These are phyloP conservation scores for Fusarium napiforme DNA, from an alignment of 2,329 filamentous ascomycete species.

Conservation along the genomic window DNA sequence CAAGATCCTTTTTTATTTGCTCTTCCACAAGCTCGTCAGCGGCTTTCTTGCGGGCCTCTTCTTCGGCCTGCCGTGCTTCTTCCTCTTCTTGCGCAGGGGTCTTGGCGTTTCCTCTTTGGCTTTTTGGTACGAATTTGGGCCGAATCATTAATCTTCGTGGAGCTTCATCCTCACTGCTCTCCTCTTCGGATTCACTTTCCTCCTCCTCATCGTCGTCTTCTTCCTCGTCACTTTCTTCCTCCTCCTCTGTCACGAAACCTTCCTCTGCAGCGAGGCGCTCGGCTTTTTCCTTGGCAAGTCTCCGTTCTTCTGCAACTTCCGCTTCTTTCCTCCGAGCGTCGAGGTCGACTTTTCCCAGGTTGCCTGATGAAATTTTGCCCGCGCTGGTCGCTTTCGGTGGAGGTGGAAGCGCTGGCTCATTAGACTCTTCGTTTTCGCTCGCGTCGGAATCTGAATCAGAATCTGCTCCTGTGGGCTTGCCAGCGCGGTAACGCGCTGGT, in stretches of 20 bases:
- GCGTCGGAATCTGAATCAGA: constrained; percentile 65
- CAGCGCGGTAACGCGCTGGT: constrained; percentile 84
- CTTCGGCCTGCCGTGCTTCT: constrained; percentile 58
- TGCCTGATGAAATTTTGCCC: constrained; percentile 64
- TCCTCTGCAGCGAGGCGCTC: constrained; percentile 67
- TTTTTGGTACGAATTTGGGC: constrained; percentile 72
- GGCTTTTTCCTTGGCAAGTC: constrained; percentile 60
- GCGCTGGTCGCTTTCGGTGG: constrained; percentile 68
- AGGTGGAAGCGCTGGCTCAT: constrained; percentile 56
- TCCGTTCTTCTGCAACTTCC: constrained; percentile 58
- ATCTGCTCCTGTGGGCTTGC: constrained; percentile 74
- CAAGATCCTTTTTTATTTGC: constrained; percentile 84
- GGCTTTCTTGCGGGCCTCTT: constrained; percentile 73
- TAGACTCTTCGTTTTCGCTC: constrained; percentile 55
- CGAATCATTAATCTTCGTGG: constrained; percentile 68
- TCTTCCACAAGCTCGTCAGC: constrained; percentile 86
- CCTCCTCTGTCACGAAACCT: constrained; percentile 70
- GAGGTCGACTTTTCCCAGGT: constrained; percentile 63
- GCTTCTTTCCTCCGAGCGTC: constrained; percentile 58
- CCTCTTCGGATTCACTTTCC: constrained; percentile 56
- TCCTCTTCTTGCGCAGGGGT: constrained; percentile 50
- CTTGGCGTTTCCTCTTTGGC: constrained; percentile 56
- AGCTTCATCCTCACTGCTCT: constrained; percentile 67
- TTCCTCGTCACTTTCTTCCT: constrained; percentile 55
- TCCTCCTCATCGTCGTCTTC: constrained; percentile 50